phyloP scores from a whole-genome alignment of 129 eudicot genomes.

The Centaurea solstitialis region DNA sequence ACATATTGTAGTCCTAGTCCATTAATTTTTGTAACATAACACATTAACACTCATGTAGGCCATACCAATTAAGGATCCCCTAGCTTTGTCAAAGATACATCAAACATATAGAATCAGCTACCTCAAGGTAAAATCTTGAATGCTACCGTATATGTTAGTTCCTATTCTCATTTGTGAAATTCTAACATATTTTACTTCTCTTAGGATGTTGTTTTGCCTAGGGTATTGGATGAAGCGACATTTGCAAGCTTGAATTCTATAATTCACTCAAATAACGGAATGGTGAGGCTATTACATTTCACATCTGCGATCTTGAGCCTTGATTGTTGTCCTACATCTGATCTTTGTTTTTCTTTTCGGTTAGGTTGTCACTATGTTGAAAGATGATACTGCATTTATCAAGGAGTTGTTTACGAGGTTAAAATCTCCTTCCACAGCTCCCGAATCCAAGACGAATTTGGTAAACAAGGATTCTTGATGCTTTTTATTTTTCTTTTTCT shows the following conservation, averaged over 20 bases:
- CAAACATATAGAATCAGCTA: slow-evolving; percentile 87
- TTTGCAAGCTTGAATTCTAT: slow-evolving; percentile 76
- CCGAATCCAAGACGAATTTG: slow-evolving; percentile 71
- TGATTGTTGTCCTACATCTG: background rate
- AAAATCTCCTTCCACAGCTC: slow-evolving; percentile 55
- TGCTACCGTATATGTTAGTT: slow-evolving; percentile 3
- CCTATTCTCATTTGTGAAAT: background rate
- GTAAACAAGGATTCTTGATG: slow-evolving; percentile 37
- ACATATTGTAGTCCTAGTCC: background rate
- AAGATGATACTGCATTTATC: slow-evolving; percentile 74
- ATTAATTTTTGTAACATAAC: background rate
- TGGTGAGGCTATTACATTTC: slow-evolving; percentile 49
- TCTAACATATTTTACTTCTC: slow-evolving; percentile 22
- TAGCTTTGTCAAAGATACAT: slow-evolving; percentile 79
- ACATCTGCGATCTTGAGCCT: slow-evolving; percentile 3
- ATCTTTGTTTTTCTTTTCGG: slow-evolving; percentile 11
- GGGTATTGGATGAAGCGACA: slow-evolving; percentile 77
- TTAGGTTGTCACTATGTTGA: slow-evolving; percentile 83
- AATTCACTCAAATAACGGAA: slow-evolving; percentile 83
- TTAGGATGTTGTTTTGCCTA: slow-evolving; percentile 80
- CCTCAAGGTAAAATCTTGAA: slow-evolving; percentile 60
- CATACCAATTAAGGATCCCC: slow-evolving; percentile 87
- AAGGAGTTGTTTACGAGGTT: slow-evolving; percentile 81
- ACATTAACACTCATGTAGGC: slow-evolving; percentile 47
- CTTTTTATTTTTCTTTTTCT: slow-evolving; percentile 2